Base-by-base conservation (phyloP, 108 stramenopile species). In the Heterococcus sp. region DNA sequence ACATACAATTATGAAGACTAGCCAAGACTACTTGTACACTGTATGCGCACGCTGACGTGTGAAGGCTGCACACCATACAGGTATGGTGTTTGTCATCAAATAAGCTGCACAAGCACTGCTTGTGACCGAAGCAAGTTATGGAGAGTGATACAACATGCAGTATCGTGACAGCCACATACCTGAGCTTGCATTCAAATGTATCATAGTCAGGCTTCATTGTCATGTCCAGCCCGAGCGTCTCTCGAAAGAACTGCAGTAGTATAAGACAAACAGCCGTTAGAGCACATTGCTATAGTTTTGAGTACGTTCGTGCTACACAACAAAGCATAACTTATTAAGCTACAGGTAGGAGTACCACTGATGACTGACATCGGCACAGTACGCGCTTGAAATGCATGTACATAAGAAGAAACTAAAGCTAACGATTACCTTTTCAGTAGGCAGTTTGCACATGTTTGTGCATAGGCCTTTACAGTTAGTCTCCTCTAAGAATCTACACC, bases 391-490 rank as follows among this genome's bases (percentile, higher is more conserved):
- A n/a, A n/a, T n/a, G n/a, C 65, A 21, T 69, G 76, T 26, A 78
- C n/a, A 37, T 78, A n/a, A n/a, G n/a, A n/a, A n/a, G n/a, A n/a
- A n/a, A n/a, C n/a, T n/a, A n/a, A n/a, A n/a, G n/a, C n/a, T n/a
- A 58, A 21, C 46, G 21, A 8, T 21, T 58, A 73, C 36, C 3
- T 35, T 27, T 36, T 87, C 74, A 0, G 85, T 87, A 4, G 86
- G 86, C 3, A 85, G 27, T 77, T 87, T 87, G 76, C 86, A 87
- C 78, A 86, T 85, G 39, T 86, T 84, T 8, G 79, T 71, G 36
- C 86, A 87, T 36, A 83, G 72, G n/a, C 85, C 81, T 69, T 85
- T 85, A 85, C 86, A 87, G 38, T 85, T 75, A 14, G 84, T 82
- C 29, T 78, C 73, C 35, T 87, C 84, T 37, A 87, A 74, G 34